A percentile compares a stretch with the other conserved stretches of the same genome.
These are phyloP conservation scores for Alternaria viburni DNA, from an alignment of 2,329 filamentous ascomycete genomes.

Conservation along the genomic window DNA sequence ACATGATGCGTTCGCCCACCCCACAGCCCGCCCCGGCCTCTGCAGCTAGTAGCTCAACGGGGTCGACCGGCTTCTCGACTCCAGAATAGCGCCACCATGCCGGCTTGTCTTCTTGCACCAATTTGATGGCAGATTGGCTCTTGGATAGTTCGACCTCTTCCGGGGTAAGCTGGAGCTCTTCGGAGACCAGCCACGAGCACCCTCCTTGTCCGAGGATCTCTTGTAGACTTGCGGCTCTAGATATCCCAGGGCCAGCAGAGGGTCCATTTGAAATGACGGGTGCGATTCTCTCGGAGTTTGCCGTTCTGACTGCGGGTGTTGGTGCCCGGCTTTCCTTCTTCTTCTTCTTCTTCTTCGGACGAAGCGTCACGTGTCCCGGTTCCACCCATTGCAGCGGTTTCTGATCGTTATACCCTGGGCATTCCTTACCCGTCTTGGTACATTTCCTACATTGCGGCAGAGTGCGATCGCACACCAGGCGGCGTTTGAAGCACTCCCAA, in stretches of 20 bases:
- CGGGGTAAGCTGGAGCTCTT: not conserved
- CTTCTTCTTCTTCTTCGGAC: constrained; percentile 9
- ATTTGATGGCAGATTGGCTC: not conserved
- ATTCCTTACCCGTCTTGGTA: constrained; percentile 26
- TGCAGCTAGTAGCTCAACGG: not conserved
- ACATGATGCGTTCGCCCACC: not conserved
- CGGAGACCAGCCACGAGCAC: not conserved
- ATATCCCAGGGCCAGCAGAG: fast-evolving
- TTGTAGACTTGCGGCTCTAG: not conserved
- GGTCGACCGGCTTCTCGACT: not conserved
- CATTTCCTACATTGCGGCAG: constrained; percentile 34
- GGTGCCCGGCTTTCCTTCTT: not conserved
- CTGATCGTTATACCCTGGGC: constrained; percentile 32
- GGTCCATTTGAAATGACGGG: not conserved
- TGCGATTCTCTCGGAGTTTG: not conserved
- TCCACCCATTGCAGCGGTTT: constrained; percentile 37
- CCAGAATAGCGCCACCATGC: not conserved
- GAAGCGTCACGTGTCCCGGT: constrained; percentile 28
- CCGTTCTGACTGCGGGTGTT: not conserved
- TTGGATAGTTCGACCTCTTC: not conserved
- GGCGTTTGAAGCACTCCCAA: constrained; percentile 35
- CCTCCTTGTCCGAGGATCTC: not conserved
- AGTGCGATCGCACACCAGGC: constrained; percentile 35
- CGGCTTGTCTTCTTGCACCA: not conserved
- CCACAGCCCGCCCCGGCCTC: not conserved